Evolutionary conservation across 495 filamentous ascomycete genomes (phyloP).

Genomic region (Neurospora cerealis): DNA sequence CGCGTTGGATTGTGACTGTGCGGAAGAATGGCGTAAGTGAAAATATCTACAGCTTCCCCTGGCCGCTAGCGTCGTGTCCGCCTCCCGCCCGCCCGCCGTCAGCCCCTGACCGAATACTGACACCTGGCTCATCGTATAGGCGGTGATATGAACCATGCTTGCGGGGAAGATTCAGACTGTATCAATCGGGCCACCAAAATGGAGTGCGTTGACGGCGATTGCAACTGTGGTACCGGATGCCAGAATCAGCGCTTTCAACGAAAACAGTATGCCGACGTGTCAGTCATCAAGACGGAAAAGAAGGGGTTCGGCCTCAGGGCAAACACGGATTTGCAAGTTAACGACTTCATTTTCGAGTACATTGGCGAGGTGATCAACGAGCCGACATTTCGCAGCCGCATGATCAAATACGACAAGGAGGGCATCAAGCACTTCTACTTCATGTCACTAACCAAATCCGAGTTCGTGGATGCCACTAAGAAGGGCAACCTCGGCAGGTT

Average conservation of each 20-base stretch:
- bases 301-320: constrained; percentile 90
- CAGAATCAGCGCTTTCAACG: constrained; percentile 94
- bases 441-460: constrained; percentile 94
- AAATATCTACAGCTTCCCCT: constrained; percentile 3
- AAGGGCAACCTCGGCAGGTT: constrained; percentile 94
- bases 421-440: constrained; percentile 99
- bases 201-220: constrained; percentile 77
- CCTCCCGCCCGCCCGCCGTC: constrained; percentile 7
- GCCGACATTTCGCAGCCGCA: constrained; percentile 71
- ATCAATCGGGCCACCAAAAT: constrained; percentile 98
- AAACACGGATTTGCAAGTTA: constrained; percentile 59
- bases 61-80: neutral
- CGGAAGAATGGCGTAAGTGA: constrained; percentile 89
- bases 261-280: constrained; percentile 79
- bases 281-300: constrained; percentile 94
- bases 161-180: constrained; percentile 94
- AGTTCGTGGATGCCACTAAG: constrained; percentile 97
- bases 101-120: constrained; percentile 4
- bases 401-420: constrained; percentile 84
- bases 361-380: constrained; percentile 98
- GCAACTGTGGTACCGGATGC: constrained; percentile 77
- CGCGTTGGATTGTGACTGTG: constrained; percentile 91
- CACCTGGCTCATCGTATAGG: constrained; percentile 40
- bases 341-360: constrained; percentile 96
- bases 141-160: constrained; percentile 66